These are phyloP conservation scores for Cutaneotrichosporon dermatis DNA, from an alignment of 1,284 basidiomycete genomes.

Conservation along the genomic window DNA sequence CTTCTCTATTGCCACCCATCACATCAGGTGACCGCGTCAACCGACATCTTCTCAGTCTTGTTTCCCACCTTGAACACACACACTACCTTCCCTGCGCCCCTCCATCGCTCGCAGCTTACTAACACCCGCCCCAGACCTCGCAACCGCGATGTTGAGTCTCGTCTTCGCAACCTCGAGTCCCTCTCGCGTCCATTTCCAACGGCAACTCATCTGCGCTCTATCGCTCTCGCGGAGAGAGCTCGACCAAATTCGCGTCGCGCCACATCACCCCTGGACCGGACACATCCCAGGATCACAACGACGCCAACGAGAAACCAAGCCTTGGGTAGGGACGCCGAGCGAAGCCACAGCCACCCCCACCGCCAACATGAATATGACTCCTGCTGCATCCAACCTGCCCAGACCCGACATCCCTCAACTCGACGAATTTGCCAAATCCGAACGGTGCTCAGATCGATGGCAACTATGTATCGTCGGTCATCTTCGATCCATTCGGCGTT, in stretches of 20 bases:
- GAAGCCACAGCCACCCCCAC: slow-evolving; percentile 6
- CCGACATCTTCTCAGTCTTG: no score
- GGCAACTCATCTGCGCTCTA: slow-evolving; percentile 19
- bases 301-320: background rate
- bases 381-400: background rate
- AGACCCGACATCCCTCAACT: background rate
- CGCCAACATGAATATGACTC: slow-evolving; percentile 1
- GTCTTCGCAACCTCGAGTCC: slow-evolving; percentile 31
- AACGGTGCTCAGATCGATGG: background rate
- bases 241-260: slow-evolving; percentile 26
- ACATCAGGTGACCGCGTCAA: no score
- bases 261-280: slow-evolving; percentile 22
- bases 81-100: background rate
- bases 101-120: background rate
- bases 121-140: slow-evolving; percentile 16
- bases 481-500: slow-evolving; percentile 17
- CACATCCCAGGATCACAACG: slow-evolving; percentile 13
- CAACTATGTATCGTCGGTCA: slow-evolving; percentile 17
- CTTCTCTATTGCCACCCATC: background rate
- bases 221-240: slow-evolving; percentile 26
- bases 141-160: slow-evolving; percentile 27
- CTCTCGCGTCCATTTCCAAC: slow-evolving; percentile 29
- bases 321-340: background rate
- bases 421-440: background rate
- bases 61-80: no score